Evolutionary conservation across 345 rosid species (phyloP).

Genomic region (Trapa bicornis): DNA sequence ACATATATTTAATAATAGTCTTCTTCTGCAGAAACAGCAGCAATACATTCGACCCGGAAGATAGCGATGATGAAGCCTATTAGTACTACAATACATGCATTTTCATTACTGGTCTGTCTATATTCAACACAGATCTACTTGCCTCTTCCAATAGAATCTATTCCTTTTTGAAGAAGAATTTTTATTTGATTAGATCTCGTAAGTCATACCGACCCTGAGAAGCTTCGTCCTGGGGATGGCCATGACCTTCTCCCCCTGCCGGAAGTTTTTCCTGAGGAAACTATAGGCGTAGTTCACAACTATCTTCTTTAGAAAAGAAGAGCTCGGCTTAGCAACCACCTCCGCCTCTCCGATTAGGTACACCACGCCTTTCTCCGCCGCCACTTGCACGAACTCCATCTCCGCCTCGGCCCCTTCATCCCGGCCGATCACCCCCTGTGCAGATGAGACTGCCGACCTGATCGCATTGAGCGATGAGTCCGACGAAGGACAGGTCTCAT

Average conservation of each 20-base stretch:
- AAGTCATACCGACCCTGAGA: conserved; percentile 75
- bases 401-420: conserved; percentile 57
- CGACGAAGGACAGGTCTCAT: neutral
- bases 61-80: too few species aligned
- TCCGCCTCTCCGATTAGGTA: conserved; percentile 61
- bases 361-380: conserved; percentile 49
- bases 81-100: too few species aligned
- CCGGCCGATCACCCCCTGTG: conserved; percentile 14
- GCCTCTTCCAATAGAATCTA: neutral
- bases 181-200: conserved; percentile 35
- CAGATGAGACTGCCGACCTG: conserved; percentile 26
- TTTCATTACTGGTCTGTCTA: too few species aligned
- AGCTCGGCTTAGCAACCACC: conserved; percentile 32
- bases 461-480: neutral
- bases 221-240: conserved; percentile 50
- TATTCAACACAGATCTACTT: neutral
- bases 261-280: conserved; percentile 55
- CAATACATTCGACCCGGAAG: neutral
- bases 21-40: neutral
- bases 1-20: neutral
- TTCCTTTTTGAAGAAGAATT: neutral
- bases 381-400: conserved; percentile 40
- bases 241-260: conserved; percentile 40
- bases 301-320: conserved; percentile 52
- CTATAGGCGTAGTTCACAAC: conserved; percentile 39